These are phyloP conservation scores for Paracamarosporium sp. DNA, from an alignment of 2,329 filamentous ascomycete species.

Conservation along the genomic window DNA sequence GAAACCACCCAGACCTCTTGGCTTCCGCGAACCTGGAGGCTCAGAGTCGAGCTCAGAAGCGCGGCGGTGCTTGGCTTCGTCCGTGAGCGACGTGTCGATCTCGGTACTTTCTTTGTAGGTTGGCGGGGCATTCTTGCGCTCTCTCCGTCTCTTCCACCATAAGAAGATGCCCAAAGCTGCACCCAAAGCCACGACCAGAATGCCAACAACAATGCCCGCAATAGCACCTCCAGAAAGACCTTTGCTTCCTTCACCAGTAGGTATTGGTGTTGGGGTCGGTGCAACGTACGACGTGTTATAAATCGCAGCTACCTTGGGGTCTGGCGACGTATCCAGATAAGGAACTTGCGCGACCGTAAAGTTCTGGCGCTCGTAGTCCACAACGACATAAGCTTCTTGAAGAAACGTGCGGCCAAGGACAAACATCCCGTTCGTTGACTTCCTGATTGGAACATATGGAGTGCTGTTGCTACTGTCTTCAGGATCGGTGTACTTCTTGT, in stretches of 20 bases:
- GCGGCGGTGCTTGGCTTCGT: conserved; percentile 38
- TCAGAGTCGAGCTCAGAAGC: conserved; percentile 45
- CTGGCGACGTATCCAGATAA: conserved; percentile 28
- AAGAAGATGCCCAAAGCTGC: conserved; percentile 33
- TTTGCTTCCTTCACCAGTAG: conserved; percentile 11
- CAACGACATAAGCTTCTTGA: conserved; percentile 46
- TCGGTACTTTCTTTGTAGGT: conserved; percentile 23
- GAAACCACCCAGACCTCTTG: conserved; percentile 29
- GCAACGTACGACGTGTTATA: conserved; percentile 24
- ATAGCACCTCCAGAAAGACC: conserved; percentile 37
- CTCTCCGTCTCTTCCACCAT: conserved; percentile 32
- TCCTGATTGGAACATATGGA: conserved; percentile 42
- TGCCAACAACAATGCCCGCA: conserved; percentile 42
- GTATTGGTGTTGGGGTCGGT: conserved; percentile 6
- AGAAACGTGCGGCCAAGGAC: conserved; percentile 45
- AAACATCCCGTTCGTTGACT: conserved; percentile 26
- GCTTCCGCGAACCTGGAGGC: conserved; percentile 30
- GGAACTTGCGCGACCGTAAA: conserved; percentile 40
- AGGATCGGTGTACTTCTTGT: conserved; percentile 18
- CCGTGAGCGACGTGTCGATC: conserved; percentile 35
- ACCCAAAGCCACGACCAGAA: conserved; percentile 32
- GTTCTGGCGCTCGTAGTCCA: conserved; percentile 44
- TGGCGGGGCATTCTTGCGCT: conserved; percentile 1
- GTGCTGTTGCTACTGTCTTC: conserved; percentile 14
- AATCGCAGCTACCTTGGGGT: conserved; percentile 29